These are phyloP conservation scores for Suhomyces yuchorum DNA, from an alignment of 1,139 yeast species.

Conservation along the genomic window DNA sequence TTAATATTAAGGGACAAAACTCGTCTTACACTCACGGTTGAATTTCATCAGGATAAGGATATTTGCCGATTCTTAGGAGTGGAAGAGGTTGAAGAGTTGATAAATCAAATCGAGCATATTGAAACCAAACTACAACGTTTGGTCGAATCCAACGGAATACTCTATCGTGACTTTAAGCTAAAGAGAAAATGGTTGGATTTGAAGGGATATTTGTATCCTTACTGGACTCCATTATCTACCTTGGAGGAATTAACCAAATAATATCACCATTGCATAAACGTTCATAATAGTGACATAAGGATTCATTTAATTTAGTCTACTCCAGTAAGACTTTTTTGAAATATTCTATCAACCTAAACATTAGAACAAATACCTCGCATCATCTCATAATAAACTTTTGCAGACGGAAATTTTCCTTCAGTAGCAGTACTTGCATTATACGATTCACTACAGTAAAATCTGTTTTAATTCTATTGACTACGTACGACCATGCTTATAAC, in stretches of 20 bases:
- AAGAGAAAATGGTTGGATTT: constrained; percentile 3
- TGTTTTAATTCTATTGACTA: constrained; percentile 5
- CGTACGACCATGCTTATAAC: constrained; percentile 10
- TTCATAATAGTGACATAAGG: too few relatives aligned
- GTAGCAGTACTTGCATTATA: too few relatives aligned
- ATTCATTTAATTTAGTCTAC: too few relatives aligned
- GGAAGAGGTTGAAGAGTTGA: constrained; percentile 32
- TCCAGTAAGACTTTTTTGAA: too few relatives aligned
- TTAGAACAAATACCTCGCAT: too few relatives aligned
- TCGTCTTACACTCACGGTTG: constrained; percentile 21
- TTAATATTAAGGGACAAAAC: constrained; percentile 23
- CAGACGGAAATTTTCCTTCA: too few relatives aligned
- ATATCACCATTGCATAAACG: too few relatives aligned
- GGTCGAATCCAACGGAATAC: background rate
- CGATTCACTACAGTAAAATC: background rate
- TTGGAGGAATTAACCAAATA: background rate
- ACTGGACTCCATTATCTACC: constrained; percentile 5
- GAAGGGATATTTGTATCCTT: constrained; percentile 5
- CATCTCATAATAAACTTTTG: too few relatives aligned
- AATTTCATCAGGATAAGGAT: constrained; percentile 30
- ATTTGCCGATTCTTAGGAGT: constrained; percentile 31
- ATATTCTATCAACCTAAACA: too few relatives aligned
- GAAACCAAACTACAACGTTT: constrained; percentile 2
- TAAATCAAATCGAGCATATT: constrained; percentile 3
- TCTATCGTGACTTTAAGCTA: constrained; percentile 3